Base-by-base conservation (phyloP, 257 asterid species). In the Voacanga thouarsii region DNA sequence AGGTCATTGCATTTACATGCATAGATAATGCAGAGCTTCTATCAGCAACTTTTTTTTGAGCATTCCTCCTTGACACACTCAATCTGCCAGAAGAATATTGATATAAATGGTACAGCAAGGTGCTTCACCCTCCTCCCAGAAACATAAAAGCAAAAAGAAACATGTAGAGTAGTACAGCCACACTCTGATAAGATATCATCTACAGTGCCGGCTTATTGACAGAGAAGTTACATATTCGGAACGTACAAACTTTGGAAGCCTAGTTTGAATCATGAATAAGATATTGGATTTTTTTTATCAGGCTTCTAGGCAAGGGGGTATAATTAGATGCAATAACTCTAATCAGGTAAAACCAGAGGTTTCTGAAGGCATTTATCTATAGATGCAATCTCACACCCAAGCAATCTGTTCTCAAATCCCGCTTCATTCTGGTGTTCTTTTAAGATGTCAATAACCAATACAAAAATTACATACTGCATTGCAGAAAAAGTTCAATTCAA, bases 1-100 rank as follows among this genome's bases (percentile, higher is more conserved):
- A 86, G 49, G 93, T 87, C 95, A 89, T 88, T 18, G 92, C 92
- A 75, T 87, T 89, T 65, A 87, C 88, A 55, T 84, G 91, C 68
- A 80, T 61, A 9, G 88, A 86, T 64, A 89, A 82, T 65, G 83
- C 79, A 56, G 90, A 80, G 50, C 77, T 80, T 82, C 86, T 82
- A 65, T 85, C 94, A 23, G 83, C 26, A 33, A 83, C 83, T 24
- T 80, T 82, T 79, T 78, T 84, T 64, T 66, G 85, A 6, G 88
- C 82, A 65, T 77, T 83, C 84, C 92, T 83, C 85, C 87, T 91
- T 53, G 96, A 79, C 75, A 88, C 81, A 39, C 89, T 89, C 84
- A 93, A 85, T 80, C 97, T 92, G 85, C 80, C 55, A 74, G 28
- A 82, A 51, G 64, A 55, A 43, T 9, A 15, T 41, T 7, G 51